Conservation (phyloP, 2,329 filamentous ascomycete species). For the Pseudopyricularia javanii region DNA sequence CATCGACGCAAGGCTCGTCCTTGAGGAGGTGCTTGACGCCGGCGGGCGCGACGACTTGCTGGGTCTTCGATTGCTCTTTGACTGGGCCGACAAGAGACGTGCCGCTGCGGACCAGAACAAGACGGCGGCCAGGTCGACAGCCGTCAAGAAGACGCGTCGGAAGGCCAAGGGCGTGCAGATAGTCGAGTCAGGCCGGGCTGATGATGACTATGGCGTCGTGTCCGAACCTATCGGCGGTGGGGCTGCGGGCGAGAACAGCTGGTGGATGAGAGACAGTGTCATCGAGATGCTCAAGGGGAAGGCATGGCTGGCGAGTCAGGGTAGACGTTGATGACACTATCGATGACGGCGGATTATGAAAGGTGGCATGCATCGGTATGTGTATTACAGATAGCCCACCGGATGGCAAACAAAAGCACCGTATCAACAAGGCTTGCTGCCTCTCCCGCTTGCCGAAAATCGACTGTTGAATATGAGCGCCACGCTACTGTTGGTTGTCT, state of each 20-base stretch:
- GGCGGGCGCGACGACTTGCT: conserved; percentile 29
- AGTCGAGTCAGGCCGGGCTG: neutral
- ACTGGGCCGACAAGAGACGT: conserved; percentile 38
- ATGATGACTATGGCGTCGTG: neutral
- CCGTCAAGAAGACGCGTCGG: conserved; percentile 8
- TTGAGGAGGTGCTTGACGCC: conserved; percentile 38
- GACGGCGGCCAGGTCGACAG: conserved; percentile 5
- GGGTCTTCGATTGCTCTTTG: conserved; percentile 39
- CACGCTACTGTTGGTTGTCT: neutral
- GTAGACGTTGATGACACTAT: conserved; percentile 6
- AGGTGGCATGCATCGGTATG: neutral
- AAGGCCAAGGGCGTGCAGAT: neutral
- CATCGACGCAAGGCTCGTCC: conserved; percentile 60
- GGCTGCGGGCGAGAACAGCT: conserved; percentile 21
- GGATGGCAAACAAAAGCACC: neutral
- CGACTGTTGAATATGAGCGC: neutral
- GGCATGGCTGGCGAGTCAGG: conserved; percentile 36
- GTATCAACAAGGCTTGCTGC: neutral
- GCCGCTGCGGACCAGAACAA: conserved; percentile 7
- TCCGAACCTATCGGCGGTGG: neutral
- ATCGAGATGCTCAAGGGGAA: conserved; percentile 42
- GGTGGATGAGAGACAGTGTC: conserved; percentile 44
- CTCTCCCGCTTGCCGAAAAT: neutral
- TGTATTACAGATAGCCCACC: neutral
- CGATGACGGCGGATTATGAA: neutral